Evolutionary conservation across 2,329 filamentous ascomycete species (phyloP).

Genomic region (Ramularia endophylla): DNA sequence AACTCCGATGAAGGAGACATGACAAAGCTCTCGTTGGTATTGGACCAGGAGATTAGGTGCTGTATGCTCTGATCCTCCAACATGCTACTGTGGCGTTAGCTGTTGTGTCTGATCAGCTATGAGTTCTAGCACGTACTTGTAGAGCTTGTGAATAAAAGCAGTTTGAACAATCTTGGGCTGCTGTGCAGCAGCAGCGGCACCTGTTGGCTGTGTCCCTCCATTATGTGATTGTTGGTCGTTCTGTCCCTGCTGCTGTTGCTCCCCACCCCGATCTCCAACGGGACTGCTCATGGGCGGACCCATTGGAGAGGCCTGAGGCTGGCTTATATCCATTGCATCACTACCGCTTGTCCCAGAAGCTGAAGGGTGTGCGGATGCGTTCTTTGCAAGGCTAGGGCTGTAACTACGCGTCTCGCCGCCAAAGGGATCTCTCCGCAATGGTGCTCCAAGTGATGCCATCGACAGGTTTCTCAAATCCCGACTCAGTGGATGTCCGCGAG

Average conservation of each 20-base stretch:
- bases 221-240: conserved; percentile 21
- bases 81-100: too few species aligned
- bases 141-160: conserved; percentile 97
- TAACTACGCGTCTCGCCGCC: conserved; percentile 20
- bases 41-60: conserved; percentile 95
- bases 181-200: conserved; percentile 68
- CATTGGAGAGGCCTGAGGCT: conserved; percentile 21
- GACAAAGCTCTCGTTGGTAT: conserved; percentile 90
- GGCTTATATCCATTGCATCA: conserved; percentile 28
- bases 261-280: conserved; percentile 18
- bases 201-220: conserved; percentile 42
- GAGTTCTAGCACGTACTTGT: conserved; percentile 71
- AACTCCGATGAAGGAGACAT: conserved; percentile 98
- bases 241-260: conserved; percentile 20
- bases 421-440: conserved; percentile 31
- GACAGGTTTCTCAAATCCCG: too few species aligned
- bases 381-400: conserved; percentile 19
- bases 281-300: conserved; percentile 26
- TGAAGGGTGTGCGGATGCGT: conserved; percentile 27
- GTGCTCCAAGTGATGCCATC: conserved; percentile 43
- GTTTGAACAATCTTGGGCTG: conserved; percentile 98
- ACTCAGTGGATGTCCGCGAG: too few species aligned
- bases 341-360: conserved; percentile 16
- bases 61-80: conserved; percentile 89
- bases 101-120: too few species aligned